Evolutionary conservation across 2,329 filamentous ascomycete genomes (phyloP).

Genomic region (Pyrenophora graminea): DNA sequence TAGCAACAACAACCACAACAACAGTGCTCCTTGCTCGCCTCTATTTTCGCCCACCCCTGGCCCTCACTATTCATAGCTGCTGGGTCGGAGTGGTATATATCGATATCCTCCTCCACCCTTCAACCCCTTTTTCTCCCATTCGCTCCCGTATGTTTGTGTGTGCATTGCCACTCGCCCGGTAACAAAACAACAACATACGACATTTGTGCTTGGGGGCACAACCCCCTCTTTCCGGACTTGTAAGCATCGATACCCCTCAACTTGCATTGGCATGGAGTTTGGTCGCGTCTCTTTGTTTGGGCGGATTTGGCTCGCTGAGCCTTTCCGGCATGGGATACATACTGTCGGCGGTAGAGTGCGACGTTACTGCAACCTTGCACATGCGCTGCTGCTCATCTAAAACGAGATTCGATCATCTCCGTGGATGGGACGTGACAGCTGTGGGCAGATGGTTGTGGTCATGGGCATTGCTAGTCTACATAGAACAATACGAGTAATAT

Average conservation of each 20-base stretch:
- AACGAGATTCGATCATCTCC: slow-evolving; percentile 12
- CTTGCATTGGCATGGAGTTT: slow-evolving; percentile 8
- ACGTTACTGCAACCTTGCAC: neutral
- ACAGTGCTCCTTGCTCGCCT: slow-evolving; percentile 7
- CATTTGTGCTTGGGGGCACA: neutral
- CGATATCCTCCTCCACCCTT: neutral
- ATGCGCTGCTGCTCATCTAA: neutral
- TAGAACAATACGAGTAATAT: slow-evolving; percentile 1
- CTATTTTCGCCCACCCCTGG: neutral
- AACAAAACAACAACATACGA: neutral
- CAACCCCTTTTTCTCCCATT: slow-evolving; percentile 3
- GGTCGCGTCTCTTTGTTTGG: neutral
- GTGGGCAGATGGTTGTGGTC: neutral
- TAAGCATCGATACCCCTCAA: slow-evolving; percentile 34
- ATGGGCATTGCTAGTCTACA: slow-evolving; percentile 1
- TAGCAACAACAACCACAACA: neutral
- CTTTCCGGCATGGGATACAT: too few species aligned
- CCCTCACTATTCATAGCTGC: neutral
- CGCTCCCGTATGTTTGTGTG: neutral
- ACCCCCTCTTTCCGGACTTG: slow-evolving; percentile 14
- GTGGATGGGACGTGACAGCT: neutral
- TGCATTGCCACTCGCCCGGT: slow-evolving; percentile 1
- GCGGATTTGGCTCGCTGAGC: neutral
- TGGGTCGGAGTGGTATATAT: neutral
- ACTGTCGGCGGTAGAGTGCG: too few species aligned